Evolutionary conservation across 2,329 filamentous ascomycete genomes (phyloP).

Genomic region (Aspergillus pseudoglaucus): DNA sequence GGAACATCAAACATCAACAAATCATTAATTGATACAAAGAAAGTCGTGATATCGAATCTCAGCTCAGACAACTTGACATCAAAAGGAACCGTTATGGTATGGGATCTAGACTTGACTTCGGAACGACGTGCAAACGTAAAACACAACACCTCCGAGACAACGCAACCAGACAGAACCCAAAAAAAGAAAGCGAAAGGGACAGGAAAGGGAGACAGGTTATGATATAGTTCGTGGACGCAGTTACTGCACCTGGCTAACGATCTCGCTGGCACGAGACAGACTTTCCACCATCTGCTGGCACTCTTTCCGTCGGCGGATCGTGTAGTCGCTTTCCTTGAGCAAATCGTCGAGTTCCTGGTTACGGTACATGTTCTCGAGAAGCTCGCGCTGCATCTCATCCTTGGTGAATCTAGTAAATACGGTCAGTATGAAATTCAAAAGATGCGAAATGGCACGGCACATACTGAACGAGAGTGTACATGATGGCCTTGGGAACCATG

Average conservation of each 20-base stretch:
- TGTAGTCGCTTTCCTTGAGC: slow-evolving; percentile 97
- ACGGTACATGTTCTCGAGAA: slow-evolving; percentile 96
- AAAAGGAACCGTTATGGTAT: not conserved
- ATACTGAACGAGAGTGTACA: slow-evolving; percentile 92
- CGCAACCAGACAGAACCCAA: not conserved
- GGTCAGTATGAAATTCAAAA: slow-evolving; percentile 6
- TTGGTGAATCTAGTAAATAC: slow-evolving; percentile 70
- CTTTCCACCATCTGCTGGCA: slow-evolving; percentile 99
- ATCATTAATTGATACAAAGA: not conserved
- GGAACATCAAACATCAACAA: not conserved
- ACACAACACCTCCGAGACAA: not conserved
- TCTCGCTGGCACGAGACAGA: slow-evolving; percentile 81
- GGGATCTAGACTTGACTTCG: not conserved
- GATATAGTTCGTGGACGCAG: not conserved
- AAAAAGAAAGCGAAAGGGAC: not conserved
- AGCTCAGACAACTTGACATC: not conserved
- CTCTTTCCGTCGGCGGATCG: slow-evolving; percentile 87
- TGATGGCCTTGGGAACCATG: slow-evolving; percentile 99
- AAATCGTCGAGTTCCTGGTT: slow-evolving; percentile 84
- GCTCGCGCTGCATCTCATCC: slow-evolving; percentile 96
- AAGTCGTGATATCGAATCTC: not conserved
- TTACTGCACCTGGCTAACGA: slow-evolving; percentile 72
- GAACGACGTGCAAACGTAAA: not conserved
- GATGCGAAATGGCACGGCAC: slow-evolving; percentile 32
- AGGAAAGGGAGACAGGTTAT: not conserved